Percentiles rank a stretch among this genome's conserved stretches.
These are phyloP conservation scores for Aureobasidium sp. DNA, from an alignment of 2,329 filamentous ascomycete species.

Conservation along the genomic window DNA sequence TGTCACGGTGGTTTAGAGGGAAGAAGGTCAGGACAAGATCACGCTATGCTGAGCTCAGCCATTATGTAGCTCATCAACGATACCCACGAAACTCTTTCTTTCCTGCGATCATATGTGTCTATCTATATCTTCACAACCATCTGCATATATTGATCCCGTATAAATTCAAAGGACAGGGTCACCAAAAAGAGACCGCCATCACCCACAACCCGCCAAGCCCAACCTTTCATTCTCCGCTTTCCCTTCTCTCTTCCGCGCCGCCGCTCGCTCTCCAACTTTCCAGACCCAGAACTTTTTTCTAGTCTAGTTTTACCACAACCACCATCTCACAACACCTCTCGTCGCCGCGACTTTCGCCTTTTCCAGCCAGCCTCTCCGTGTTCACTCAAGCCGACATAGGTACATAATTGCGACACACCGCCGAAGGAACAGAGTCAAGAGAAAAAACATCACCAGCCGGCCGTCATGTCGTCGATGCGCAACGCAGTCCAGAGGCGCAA, in stretches of 20 bases:
- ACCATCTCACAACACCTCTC: neutral
- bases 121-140: neutral
- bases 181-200: neutral
- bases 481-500: constrained; percentile 69
- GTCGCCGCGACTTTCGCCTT: neutral
- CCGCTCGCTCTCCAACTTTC: neutral
- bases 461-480: constrained; percentile 50
- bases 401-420: too few relatives aligned
- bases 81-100: neutral
- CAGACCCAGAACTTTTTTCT: neutral
- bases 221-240: neutral
- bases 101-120: too few relatives aligned
- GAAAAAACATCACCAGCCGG: neutral
- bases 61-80: neutral
- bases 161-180: neutral
- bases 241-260: neutral
- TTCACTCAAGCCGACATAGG: too few relatives aligned
- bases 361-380: neutral
- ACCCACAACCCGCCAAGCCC: neutral
- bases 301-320: neutral
- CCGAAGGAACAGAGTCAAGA: neutral
- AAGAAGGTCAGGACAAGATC: neutral
- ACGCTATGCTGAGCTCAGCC: neutral
- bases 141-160: too few relatives aligned
- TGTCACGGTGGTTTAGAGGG: neutral